Conservation (phyloP, 2,329 filamentous ascomycete species). For the Penicillium concentricum region DNA sequence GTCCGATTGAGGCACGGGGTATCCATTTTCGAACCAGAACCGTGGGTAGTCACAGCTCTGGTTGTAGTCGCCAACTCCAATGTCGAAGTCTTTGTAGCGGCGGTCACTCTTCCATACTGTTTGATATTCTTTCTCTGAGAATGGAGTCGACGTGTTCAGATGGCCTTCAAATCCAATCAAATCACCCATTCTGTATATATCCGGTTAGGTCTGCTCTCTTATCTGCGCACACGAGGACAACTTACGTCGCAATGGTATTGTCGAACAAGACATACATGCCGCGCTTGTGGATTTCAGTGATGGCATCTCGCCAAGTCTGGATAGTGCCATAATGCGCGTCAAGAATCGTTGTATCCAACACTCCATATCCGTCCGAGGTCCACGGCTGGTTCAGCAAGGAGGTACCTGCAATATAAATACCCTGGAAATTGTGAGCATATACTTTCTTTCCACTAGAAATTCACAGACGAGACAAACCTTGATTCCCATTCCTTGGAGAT, state of each 20-base stretch:
- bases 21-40: constrained; percentile 61
- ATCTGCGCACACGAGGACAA: not conserved
- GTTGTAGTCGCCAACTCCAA: constrained; percentile 52
- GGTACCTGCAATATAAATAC: constrained; percentile 62
- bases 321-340: constrained; percentile 63
- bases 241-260: constrained; percentile 63
- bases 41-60: constrained; percentile 57
- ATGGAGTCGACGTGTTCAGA: constrained; percentile 59
- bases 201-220: not conserved
- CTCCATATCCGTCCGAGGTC: constrained; percentile 60
- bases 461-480: constrained; percentile 43
- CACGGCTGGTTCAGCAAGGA: constrained; percentile 64
- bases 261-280: constrained; percentile 67
- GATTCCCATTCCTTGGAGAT: constrained; percentile 63
- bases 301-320: constrained; percentile 55
- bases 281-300: constrained; percentile 59
- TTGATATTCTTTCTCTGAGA: constrained; percentile 55
- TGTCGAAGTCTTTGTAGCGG: constrained; percentile 59
- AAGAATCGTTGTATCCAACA: constrained; percentile 62
- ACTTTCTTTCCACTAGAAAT: not conserved
- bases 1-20: constrained; percentile 48
- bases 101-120: constrained; percentile 55
- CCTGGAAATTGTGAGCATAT: constrained; percentile 37
- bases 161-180: constrained; percentile 63
- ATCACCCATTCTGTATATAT: constrained; percentile 50